These are phyloP conservation scores for Mycena pura DNA, from an alignment of 768 basidiomycete species.

Conservation along the genomic window DNA sequence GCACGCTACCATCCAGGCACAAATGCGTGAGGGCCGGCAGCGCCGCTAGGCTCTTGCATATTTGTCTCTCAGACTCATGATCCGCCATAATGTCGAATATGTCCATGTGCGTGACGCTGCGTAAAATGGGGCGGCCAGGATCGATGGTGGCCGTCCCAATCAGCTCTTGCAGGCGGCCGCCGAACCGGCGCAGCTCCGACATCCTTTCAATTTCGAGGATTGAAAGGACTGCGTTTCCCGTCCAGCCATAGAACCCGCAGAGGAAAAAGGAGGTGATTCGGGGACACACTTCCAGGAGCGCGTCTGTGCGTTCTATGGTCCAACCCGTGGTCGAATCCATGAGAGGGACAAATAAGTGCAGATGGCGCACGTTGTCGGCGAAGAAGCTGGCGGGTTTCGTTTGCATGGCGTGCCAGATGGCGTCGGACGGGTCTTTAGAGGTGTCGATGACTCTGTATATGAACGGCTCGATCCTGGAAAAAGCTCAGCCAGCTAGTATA, in stretches of 20 bases:
- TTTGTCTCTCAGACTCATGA: too few species aligned
- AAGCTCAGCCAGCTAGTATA: background rate
- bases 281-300: conserved; percentile 6
- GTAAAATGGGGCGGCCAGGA: background rate
- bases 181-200: background rate
- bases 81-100: conserved; percentile 1
- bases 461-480: conserved; percentile 17
- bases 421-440: background rate
- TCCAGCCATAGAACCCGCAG: background rate
- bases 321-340: background rate
- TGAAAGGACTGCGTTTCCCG: background rate
- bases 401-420: background rate
- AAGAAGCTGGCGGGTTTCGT: conserved; percentile 18
- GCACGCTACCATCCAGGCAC: background rate
- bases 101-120: conserved; percentile 17
- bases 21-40: conserved; percentile 15
- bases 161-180: conserved; percentile 1
- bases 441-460: conserved; percentile 8
- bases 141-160: background rate
- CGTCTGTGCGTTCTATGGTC: background rate
- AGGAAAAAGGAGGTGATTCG: background rate
- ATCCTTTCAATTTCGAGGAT: background rate
- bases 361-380: background rate
- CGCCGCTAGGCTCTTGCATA: background rate
- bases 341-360: background rate